Percentiles rank a stretch among this genome's conserved stretches.
These are phyloP conservation scores for Ascochyta fabae DNA, from an alignment of 2,329 filamentous ascomycete genomes.

Conservation along the genomic window DNA sequence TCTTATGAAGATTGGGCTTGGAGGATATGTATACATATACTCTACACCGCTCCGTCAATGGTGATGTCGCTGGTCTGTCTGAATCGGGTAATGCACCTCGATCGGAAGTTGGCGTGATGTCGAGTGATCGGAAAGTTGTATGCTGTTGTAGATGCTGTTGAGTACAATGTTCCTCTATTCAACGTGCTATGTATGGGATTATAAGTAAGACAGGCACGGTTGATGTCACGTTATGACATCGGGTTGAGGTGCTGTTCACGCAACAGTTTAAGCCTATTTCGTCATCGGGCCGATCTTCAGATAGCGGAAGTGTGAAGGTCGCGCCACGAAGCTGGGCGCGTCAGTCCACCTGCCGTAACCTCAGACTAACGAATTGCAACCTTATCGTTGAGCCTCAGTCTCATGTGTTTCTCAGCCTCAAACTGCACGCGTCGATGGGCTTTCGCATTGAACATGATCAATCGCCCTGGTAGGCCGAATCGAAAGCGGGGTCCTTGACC, in stretches of 20 bases:
- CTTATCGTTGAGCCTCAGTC: constrained; percentile 16
- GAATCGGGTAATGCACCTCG: constrained; percentile 24
- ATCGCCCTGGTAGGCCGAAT: neutral
- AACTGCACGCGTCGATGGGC: neutral
- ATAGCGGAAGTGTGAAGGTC: constrained; percentile 28
- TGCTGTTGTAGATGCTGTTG: constrained; percentile 4
- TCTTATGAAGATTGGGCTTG: constrained; percentile 12
- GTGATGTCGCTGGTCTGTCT: constrained; percentile 6
- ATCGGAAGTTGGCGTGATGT: constrained; percentile 13
- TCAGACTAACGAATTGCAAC: neutral
- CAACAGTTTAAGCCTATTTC: constrained; percentile 8
- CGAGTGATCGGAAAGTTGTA: constrained; percentile 1
- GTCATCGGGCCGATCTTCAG: constrained; percentile 21
- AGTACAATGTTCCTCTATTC: neutral
- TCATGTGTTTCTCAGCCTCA: constrained; percentile 1
- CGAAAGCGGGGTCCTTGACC: neutral
- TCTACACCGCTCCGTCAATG: constrained; percentile 8
- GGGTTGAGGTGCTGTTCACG: constrained; percentile 13
- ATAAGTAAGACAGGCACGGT: neutral
- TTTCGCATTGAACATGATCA: no score
- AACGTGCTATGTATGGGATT: constrained; percentile 1
- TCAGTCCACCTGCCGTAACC: constrained; percentile 27
- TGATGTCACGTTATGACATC: constrained; percentile 24
- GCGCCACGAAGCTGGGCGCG: constrained; percentile 27
- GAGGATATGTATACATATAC: constrained; percentile 10